Percentiles rank a stretch among this genome's conserved stretches.
Evolutionary conservation across 352 stramenopile species (phyloP).

Genomic region (Pythium insidiosum): DNA sequence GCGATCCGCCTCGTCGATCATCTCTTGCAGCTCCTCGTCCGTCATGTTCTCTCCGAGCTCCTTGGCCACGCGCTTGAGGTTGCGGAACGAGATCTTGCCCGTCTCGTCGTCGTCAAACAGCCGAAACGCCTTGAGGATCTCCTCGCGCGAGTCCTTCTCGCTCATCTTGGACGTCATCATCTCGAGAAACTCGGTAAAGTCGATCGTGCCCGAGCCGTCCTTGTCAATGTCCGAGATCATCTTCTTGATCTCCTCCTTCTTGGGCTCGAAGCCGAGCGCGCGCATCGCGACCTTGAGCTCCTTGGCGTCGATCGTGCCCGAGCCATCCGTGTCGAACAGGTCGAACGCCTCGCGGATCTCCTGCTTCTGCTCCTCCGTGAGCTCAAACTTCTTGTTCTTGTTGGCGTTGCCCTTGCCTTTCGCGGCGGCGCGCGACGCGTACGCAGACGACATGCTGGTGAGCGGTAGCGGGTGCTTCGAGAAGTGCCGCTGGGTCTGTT

Average conservation of each 20-base stretch:
- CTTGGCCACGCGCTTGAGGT: slow-evolving; percentile 96
- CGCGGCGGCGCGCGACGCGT: slow-evolving; percentile 44
- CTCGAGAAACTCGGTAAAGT: slow-evolving; percentile 97
- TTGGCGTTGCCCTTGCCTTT: slow-evolving; percentile 60
- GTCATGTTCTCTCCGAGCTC: slow-evolving; percentile 97
- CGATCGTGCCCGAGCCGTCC: slow-evolving; percentile 90
- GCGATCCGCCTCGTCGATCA: slow-evolving; percentile 96
- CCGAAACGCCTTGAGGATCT: slow-evolving; percentile 97
- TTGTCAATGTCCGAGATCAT: slow-evolving; percentile 97
- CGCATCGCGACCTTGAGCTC: slow-evolving; percentile 96
- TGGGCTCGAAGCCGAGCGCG: slow-evolving; percentile 93
- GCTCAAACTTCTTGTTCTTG: slow-evolving; percentile 82
- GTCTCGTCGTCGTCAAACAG: slow-evolving; percentile 97
- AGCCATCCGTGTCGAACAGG: slow-evolving; percentile 96
- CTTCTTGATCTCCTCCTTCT: slow-evolving; percentile 97
- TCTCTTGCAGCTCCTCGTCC: slow-evolving; percentile 96
- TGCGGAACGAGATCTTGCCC: slow-evolving; percentile 95
- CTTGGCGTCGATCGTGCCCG: slow-evolving; percentile 92
- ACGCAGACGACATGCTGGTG: slow-evolving; percentile 52
- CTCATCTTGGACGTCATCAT: slow-evolving; percentile 98
- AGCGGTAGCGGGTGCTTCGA: not conserved
- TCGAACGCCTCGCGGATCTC: slow-evolving; percentile 95
- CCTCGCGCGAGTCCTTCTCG: slow-evolving; percentile 94
- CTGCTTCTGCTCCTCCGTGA: slow-evolving; percentile 94
- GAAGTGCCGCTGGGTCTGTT: slow-evolving; percentile 6